A percentile compares a stretch with the other conserved stretches of the same genome.
Evolutionary conservation across 306 rosid species (phyloP).

Genomic region (Arachis hypogaea): DNA sequence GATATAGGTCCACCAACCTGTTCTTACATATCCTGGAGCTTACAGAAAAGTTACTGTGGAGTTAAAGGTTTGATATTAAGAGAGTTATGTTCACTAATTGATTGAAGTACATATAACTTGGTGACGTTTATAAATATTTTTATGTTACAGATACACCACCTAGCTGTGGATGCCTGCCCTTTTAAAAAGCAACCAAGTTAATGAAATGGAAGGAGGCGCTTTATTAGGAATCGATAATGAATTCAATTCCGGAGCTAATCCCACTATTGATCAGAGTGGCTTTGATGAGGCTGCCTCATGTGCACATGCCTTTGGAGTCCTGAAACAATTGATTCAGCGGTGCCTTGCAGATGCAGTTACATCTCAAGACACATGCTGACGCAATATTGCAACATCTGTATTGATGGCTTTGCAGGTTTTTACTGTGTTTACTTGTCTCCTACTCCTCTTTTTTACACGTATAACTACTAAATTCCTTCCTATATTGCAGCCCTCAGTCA

Average conservation of each 20-base stretch:
- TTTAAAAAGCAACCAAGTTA: conserved; percentile 82
- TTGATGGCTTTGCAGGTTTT: conserved; percentile 99
- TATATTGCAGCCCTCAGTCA: conserved; percentile 76
- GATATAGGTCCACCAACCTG: conserved; percentile 78
- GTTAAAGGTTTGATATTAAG: conserved; percentile 67
- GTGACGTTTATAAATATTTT: not conserved
- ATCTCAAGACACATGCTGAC: conserved; percentile 90
- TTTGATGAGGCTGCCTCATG: conserved; percentile 81
- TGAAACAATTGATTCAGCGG: conserved; percentile 85
- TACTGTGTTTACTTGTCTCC: conserved; percentile 20
- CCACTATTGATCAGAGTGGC: conserved; percentile 55
- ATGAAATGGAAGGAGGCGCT: conserved; percentile 98
- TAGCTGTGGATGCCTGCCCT: conserved; percentile 79
- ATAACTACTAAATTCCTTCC: conserved; percentile 42
- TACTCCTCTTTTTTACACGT: conserved; percentile 34
- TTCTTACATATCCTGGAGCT: conserved; percentile 77
- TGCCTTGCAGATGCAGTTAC: conserved; percentile 88
- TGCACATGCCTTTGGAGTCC: conserved; percentile 78
- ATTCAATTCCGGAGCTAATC: conserved; percentile 57
- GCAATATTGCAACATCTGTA: conserved; percentile 82
- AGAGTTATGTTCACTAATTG: conserved; percentile 30
- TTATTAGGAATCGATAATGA: conserved; percentile 81
- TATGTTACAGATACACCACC: conserved; percentile 74
- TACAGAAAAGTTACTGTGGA: conserved; percentile 90
- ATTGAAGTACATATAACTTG: conserved; percentile 13